Percentiles rank a stretch among this genome's conserved stretches.
phyloP scores from a whole-genome alignment of 148 eudicot species.

The Rhododendron kiyosumense region DNA sequence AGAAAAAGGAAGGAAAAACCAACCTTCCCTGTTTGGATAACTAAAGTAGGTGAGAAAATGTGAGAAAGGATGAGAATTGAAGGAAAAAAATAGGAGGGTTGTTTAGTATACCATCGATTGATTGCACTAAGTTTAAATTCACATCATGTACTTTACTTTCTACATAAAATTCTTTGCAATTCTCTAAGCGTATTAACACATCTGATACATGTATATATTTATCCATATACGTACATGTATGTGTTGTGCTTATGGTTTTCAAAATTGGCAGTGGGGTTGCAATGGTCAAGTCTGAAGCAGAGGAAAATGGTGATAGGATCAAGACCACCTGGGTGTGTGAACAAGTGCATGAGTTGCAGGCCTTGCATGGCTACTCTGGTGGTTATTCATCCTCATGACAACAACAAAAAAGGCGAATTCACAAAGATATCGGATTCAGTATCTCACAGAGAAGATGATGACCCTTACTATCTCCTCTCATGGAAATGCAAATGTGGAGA shows the following conservation, averaged over 20 bases:
- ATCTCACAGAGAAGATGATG: constrained; percentile 35
- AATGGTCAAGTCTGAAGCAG: constrained; percentile 20
- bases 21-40: background rate
- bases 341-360: constrained; percentile 53
- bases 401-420: background rate
- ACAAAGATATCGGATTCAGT: background rate
- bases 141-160: background rate
- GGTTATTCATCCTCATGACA: constrained; percentile 28
- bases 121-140: background rate
- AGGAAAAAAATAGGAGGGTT: too few species aligned
- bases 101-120: background rate
- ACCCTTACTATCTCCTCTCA: constrained; percentile 46
- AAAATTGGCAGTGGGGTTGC: constrained; percentile 8
- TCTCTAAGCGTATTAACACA: background rate
- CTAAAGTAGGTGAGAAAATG: background rate
- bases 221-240: background rate
- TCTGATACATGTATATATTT: too few species aligned
- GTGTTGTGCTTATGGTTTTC: background rate
- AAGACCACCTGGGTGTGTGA: constrained; percentile 50
- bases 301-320: constrained; percentile 46
- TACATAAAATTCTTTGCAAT: background rate
- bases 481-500: constrained; percentile 58
- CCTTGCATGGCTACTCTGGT: constrained; percentile 57
- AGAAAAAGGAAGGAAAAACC: too few species aligned
- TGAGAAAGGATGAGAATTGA: background rate